Percentiles rank a stretch among this genome's conserved stretches.
Conservation (phyloP, 2,329 filamentous ascomycete species). For the Davidsoniella australis region DNA sequence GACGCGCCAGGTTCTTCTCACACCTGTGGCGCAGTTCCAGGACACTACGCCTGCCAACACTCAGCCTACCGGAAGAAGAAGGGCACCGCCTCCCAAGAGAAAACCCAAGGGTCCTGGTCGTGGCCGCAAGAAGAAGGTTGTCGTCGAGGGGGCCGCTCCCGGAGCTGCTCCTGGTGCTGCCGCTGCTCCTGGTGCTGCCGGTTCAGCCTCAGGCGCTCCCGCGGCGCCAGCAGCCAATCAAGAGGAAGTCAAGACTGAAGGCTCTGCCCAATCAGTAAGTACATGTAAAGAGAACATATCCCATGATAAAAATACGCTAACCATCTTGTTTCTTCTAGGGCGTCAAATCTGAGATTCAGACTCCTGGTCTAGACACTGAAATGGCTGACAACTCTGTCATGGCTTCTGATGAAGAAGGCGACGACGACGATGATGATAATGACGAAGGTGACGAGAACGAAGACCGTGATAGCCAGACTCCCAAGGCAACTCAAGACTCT, state of each 20-base stretch:
- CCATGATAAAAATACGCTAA: background rate
- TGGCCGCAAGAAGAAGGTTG: slow-evolving; percentile 65
- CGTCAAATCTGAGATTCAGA: slow-evolving; percentile 2
- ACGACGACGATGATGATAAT: slow-evolving; percentile 30
- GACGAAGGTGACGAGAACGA: slow-evolving; percentile 29
- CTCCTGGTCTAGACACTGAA: slow-evolving; percentile 31
- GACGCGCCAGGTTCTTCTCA: slow-evolving; percentile 33
- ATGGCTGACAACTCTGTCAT: slow-evolving; percentile 32
- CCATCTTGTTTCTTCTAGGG: background rate
- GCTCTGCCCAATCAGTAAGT: background rate
- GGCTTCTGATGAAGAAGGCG: slow-evolving; percentile 30
- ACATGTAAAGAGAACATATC: background rate
- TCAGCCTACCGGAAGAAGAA: slow-evolving; percentile 33
- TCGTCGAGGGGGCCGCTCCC: slow-evolving; percentile 20
- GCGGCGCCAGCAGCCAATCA: background rate
- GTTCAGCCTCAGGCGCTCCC: background rate
- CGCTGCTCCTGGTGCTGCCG: slow-evolving; percentile 16
- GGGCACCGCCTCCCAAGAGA: slow-evolving; percentile 61
- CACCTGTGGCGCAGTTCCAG: slow-evolving; percentile 39
- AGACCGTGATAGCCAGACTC: slow-evolving; percentile 23
- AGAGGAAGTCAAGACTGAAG: slow-evolving; percentile 6
- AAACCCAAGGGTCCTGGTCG: slow-evolving; percentile 54
- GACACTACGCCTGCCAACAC: slow-evolving; percentile 29
- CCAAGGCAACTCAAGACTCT: background rate
- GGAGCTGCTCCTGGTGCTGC: slow-evolving; percentile 21